Evolutionary conservation across 768 basidiomycete species (phyloP), one percentile per base, ranked within the genome.

Genomic region (Pulveroboletus ravenelii): DNA sequence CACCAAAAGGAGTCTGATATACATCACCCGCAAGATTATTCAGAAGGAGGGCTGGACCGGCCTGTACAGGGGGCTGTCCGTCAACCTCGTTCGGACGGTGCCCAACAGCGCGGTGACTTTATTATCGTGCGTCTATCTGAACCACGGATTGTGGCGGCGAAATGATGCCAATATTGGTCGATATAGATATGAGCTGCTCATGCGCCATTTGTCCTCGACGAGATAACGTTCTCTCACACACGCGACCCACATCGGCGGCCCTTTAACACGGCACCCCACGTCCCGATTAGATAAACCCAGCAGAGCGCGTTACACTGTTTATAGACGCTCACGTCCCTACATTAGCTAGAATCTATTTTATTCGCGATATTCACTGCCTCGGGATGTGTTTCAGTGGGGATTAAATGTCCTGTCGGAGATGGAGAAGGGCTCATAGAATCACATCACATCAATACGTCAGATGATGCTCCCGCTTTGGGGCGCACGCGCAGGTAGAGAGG

Each of bases 41-140:
- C 65, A 69, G 38, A 85, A 88, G 58, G 93, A 95, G 64, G 93
- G 93, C 13, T 91, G 89, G 87, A 77, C 76, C 37, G 91, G 87
- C 31, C 77, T 98, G 49, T 99, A 99, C 73, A 86, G 87, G 53
- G 96, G 96, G 7, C 67, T 99, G 51, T 89, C 88, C n/a, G 82
- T 97, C 56, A 98, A 97, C 70, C 78, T 99, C 23, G 69, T 97
- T 45, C 77, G 95, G 52, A 99, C 96, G 8, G 95, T 98, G 55
- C 96, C 96, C 14, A 93, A 93, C 67, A 92, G 89, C 59, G 93
- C 93, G 4, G 88, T 97, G 56, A 99, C 96, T 35, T 87, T 99
- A 80, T 70, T 98, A 65, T 54, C 66, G 66, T 68, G 49, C 57
- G 62, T 64, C 3, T 38, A 34, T 47, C 51, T 41, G 48, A 23